Conservation (phyloP, 2,329 filamentous ascomycete species). For the Pseudogymnoascus sp. region DNA sequence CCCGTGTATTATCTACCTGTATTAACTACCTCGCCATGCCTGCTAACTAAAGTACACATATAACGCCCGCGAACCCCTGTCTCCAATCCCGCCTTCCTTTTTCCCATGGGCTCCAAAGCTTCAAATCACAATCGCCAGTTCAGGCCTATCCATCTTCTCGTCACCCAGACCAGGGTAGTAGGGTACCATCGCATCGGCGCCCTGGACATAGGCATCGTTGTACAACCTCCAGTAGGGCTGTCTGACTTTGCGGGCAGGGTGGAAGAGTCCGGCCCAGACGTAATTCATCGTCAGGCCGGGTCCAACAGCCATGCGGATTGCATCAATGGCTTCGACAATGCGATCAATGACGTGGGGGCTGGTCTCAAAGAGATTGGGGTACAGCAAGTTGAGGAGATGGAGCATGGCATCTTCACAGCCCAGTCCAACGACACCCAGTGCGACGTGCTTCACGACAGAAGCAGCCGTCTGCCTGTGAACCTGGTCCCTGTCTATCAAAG, state of each 20-base stretch:
- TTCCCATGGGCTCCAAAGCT: constrained; percentile 5
- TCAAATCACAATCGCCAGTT: constrained; percentile 76
- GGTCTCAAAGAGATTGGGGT: constrained; percentile 96
- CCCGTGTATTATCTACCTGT: constrained; percentile 6
- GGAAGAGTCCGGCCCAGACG: constrained; percentile 95
- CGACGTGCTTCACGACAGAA: constrained; percentile 95
- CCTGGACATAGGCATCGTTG: constrained; percentile 93
- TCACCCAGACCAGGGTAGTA: constrained; percentile 88
- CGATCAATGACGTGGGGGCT: constrained; percentile 97
- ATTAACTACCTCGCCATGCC: constrained; percentile 7
- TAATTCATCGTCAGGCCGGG: constrained; percentile 95
- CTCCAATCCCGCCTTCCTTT: neutral
- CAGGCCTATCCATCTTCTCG: constrained; percentile 68
- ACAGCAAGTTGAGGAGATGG: constrained; percentile 90
- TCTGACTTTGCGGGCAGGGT: constrained; percentile 89
- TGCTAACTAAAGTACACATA: constrained; percentile 6
- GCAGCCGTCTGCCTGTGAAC: constrained; percentile 96
- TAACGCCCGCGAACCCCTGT: neutral
- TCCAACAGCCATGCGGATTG: constrained; percentile 86
- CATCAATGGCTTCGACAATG: constrained; percentile 95
- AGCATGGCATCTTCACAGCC: constrained; percentile 99
- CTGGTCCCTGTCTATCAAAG: constrained; percentile 94
- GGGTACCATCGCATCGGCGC: constrained; percentile 88
- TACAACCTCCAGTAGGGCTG: constrained; percentile 94
- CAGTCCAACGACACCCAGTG: constrained; percentile 91